A percentile compares a stretch with the other conserved stretches of the same genome.
Conservation (phyloP, 108 stramenopile genomes). For the Conticribra guillardii region DNA sequence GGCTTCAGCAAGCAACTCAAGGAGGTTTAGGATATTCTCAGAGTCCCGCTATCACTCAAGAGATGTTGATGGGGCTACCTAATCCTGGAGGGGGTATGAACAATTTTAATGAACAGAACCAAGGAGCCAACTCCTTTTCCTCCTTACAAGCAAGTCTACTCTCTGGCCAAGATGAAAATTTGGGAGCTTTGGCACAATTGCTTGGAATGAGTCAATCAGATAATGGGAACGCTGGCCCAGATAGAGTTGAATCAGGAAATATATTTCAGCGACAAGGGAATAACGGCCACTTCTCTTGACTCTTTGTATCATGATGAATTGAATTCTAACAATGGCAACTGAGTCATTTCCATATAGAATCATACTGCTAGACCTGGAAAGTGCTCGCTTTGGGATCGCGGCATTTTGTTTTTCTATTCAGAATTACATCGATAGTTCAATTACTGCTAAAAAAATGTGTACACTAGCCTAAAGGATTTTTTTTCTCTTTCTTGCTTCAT, state of each 20-base stretch:
- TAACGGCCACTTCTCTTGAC: background rate
- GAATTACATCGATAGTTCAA: no score
- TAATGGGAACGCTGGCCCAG: no score
- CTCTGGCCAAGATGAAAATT: background rate
- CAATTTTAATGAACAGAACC: background rate
- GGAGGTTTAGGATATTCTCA: background rate
- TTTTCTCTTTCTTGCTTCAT: no score
- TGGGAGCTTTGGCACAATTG: background rate
- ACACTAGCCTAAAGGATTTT: no score
- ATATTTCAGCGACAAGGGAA: background rate
- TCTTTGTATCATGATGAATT: no score
- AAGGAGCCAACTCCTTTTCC: background rate
- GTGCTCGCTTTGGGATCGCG: no score
- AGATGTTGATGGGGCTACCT: background rate
- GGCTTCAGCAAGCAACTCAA: background rate
- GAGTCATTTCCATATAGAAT: no score
- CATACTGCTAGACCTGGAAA: no score
- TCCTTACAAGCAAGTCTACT: background rate
- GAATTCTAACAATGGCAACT: no score
- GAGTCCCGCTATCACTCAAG: background rate
- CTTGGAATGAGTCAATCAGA: background rate
- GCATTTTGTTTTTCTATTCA: no score
- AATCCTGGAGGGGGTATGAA: background rate
- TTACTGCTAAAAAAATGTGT: no score
- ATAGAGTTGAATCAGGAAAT: background rate